These are phyloP conservation scores for Schizophyllum commune DNA, from an alignment of 1,284 basidiomycete species.

Conservation along the genomic window DNA sequence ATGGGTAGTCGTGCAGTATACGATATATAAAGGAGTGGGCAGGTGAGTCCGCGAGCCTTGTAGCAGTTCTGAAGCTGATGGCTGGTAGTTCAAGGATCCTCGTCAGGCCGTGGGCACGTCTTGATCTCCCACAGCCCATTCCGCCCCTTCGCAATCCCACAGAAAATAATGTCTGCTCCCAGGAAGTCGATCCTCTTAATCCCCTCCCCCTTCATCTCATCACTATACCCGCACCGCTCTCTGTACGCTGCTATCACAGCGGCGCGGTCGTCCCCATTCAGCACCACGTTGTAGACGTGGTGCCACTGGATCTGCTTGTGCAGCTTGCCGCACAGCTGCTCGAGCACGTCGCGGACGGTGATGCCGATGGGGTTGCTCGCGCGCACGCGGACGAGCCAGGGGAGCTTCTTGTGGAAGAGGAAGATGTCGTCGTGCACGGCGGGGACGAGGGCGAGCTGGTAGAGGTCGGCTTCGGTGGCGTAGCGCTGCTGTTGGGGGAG, in stretches of 20 bases:
- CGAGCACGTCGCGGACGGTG: conserved; percentile 11
- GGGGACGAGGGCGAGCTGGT: conserved; percentile 7
- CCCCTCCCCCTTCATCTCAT: conserved; percentile 11
- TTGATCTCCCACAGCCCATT: conserved; percentile 21
- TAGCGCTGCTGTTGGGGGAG: conserved; percentile 5
- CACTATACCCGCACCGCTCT: conserved; percentile 7
- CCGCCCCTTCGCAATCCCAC: conserved; percentile 15
- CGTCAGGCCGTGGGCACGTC: conserved; percentile 6
- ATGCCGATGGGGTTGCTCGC: conserved; percentile 10
- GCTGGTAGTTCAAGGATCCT: background rate
- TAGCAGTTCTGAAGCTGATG: background rate
- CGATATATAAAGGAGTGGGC: background rate
- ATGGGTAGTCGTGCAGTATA: too few relatives aligned
- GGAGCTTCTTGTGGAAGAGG: conserved; percentile 12
- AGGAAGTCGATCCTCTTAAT: conserved; percentile 19
- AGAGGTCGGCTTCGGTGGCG: conserved; percentile 9
- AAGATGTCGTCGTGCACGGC: conserved; percentile 6
- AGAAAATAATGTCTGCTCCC: conserved; percentile 15
- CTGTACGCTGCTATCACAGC: conserved; percentile 9
- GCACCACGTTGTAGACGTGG: conserved; percentile 11
- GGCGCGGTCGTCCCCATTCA: conserved; percentile 10
- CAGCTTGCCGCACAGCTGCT: conserved; percentile 8
- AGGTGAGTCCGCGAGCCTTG: background rate
- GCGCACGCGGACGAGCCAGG: conserved; percentile 14
- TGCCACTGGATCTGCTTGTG: conserved; percentile 4